phyloP scores from a whole-genome alignment of 805 yeast genomes.

The Citeromyces nyonsensis region DNA sequence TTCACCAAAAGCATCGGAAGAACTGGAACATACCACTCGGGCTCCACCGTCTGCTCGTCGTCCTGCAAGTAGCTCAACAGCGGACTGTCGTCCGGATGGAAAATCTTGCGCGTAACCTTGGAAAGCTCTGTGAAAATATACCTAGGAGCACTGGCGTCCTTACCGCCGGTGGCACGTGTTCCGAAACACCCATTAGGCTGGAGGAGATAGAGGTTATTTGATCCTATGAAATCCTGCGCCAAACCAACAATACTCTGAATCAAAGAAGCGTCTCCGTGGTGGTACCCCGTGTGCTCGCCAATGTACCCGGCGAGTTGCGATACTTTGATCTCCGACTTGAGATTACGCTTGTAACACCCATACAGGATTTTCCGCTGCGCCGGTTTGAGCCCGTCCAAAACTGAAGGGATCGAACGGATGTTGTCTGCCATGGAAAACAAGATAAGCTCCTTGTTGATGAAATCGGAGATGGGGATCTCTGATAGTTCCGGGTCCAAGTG shows the following conservation, averaged over 20 bases:
- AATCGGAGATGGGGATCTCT: conserved; percentile 81
- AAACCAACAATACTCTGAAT: conserved; percentile 83
- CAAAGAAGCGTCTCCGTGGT: conserved; percentile 86
- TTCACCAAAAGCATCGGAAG: conserved; percentile 89
- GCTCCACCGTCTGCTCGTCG: conserved; percentile 89
- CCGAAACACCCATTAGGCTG: conserved; percentile 94
- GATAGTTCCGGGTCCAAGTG: conserved; percentile 65
- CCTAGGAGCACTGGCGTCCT: conserved; percentile 97
- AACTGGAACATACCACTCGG: conserved; percentile 91
- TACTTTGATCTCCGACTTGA: conserved; percentile 70
- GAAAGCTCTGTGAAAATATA: conserved; percentile 81
- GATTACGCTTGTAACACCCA: conserved; percentile 74
- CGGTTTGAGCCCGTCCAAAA: conserved; percentile 91
- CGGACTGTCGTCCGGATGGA: conserved; percentile 69
- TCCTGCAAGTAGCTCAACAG: conserved; percentile 71
- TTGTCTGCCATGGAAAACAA: conserved; percentile 95
- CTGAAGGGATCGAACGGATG: conserved; percentile 86
- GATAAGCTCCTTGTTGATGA: conserved; percentile 89
- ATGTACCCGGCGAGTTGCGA: conserved; percentile 85
- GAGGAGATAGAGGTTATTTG: conserved; percentile 74
- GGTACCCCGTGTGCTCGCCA: conserved; percentile 81
- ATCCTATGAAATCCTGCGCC: conserved; percentile 91
- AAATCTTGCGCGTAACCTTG: conserved; percentile 59
- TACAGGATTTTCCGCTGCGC: conserved; percentile 90
- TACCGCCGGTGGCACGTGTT: conserved; percentile 93